Conservation (phyloP, 805 yeast genomes). For the Ogataea glucozyma region DNA sequence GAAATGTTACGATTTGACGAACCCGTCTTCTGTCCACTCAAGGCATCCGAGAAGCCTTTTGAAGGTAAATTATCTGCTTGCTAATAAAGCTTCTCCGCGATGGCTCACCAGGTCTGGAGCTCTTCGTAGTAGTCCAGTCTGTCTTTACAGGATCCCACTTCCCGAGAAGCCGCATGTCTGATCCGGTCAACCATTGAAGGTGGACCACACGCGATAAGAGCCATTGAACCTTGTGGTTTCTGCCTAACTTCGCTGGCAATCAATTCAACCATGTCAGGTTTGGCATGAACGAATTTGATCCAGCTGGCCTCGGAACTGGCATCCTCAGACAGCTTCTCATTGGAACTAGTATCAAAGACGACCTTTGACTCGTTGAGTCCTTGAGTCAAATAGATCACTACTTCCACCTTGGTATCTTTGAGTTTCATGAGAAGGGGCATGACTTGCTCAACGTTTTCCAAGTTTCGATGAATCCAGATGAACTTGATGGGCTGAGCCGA, state of each 20-base stretch:
- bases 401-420: conserved; percentile 28
- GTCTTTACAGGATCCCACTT: conserved; percentile 41
- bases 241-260: conserved; percentile 36
- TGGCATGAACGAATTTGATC: conserved; percentile 39
- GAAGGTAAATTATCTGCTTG: background rate
- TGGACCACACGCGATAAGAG: conserved; percentile 48
- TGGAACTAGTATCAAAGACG: background rate
- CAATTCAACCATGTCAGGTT: too few relatives aligned
- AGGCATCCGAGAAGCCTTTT: background rate
- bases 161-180: conserved; percentile 47
- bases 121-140: conserved; percentile 75
- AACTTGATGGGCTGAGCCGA: conserved; percentile 39
- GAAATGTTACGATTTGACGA: too few relatives aligned
- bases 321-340: background rate
- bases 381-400: conserved; percentile 40
- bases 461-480: conserved; percentile 60
- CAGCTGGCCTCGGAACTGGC: conserved; percentile 24
- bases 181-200: conserved; percentile 49
- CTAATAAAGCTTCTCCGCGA: background rate
- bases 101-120: conserved; percentile 62
- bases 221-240: conserved; percentile 40
- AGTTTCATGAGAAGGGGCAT: conserved; percentile 39
- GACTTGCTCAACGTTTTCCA: conserved; percentile 48
- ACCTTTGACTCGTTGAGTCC: too few relatives aligned
- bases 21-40: conserved; percentile 15